Percentiles rank a stretch among this genome's conserved stretches.
These are phyloP conservation scores for Malus asiatica DNA, from an alignment of 306 rosid species.

Conservation along the genomic window DNA sequence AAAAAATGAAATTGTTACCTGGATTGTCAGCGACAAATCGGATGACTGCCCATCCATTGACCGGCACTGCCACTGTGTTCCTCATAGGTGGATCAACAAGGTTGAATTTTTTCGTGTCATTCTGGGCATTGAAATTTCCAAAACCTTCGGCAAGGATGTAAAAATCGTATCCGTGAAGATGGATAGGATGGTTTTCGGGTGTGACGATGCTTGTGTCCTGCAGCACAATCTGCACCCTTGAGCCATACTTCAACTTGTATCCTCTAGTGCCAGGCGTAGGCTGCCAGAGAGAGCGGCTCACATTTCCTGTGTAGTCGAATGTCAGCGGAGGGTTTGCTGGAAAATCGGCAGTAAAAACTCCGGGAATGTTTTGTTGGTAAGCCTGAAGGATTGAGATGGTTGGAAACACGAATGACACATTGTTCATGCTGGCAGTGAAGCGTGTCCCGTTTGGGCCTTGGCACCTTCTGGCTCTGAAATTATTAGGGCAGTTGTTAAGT, in stretches of 20 bases:
- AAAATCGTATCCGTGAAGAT: slow-evolving; percentile 91
- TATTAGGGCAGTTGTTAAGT: slow-evolving; percentile 57
- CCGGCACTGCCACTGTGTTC: slow-evolving; percentile 76
- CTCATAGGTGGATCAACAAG: slow-evolving; percentile 82
- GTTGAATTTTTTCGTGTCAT: slow-evolving; percentile 54
- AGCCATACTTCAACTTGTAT: slow-evolving; percentile 52
- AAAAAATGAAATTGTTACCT: slow-evolving; percentile 29
- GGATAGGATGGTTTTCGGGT: slow-evolving; percentile 77
- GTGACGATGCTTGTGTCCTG: slow-evolving; percentile 74
- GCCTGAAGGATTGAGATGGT: slow-evolving; percentile 67
- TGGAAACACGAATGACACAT: slow-evolving; percentile 69
- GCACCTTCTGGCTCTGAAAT: slow-evolving; percentile 27
- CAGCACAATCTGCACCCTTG: slow-evolving; percentile 72
- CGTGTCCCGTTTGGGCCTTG: slow-evolving; percentile 90
- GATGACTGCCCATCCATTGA: slow-evolving; percentile 86
- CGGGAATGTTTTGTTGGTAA: slow-evolving; percentile 43
- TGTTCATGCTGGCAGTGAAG: slow-evolving; percentile 79
- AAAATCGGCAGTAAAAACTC: slow-evolving; percentile 66
- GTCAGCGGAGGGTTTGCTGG: slow-evolving; percentile 55
- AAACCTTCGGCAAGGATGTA: slow-evolving; percentile 72
- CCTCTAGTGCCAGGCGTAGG: slow-evolving; percentile 61
- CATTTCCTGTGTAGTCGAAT: slow-evolving; percentile 79
- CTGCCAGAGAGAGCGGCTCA: slow-evolving; percentile 74
- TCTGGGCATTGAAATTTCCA: slow-evolving; percentile 62
- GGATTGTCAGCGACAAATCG: slow-evolving; percentile 93